Evolutionary conservation across 805 yeast genomes (phyloP), one percentile per base, ranked within the genome.

Genomic region (Candida railenensis): DNA sequence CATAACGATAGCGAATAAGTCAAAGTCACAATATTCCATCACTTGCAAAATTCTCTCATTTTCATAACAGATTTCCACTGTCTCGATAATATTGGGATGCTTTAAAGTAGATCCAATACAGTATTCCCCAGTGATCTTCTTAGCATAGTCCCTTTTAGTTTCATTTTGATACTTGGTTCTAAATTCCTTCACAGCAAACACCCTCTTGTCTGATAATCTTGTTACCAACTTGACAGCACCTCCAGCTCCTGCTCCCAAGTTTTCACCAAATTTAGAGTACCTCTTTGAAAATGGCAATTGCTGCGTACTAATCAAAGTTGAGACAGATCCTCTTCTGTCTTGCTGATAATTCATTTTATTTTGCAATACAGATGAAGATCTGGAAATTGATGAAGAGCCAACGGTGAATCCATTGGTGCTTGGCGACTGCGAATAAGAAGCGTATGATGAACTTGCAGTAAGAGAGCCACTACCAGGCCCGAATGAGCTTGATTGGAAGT

Each of bases 1-100:
- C 96, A 91, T 90, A 28, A 91, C 97, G 48, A 91, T 87, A 9
- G 97, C 97, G 66, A 91, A 91, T 53, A 91, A 73, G 63, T 91
- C 97, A 62, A 79, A 90, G 54, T 91, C 96, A 64, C 96, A 90
- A 65, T 89, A 91, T 61, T 91, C 97, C 95, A 91, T 87, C 40
- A 91, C 91, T 67, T 91, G 97, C 56, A 86, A 81, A 48, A 89
- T 85, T 47, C 92, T 76, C 51, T 88, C 94, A 54, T 85, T 82
- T 58, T 91, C 97, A 65, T 89, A 89, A 40, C 91, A 85, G 44
- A 91, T 89, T 61, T 91, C 97, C 44, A 91, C 81, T 1, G 97
- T 91, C 63, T 88, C 92, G 48, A 91, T 87, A 53, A 91, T 87
- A 62, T 91, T 90, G 18, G 95, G 89, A 65, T 91, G 96, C 60